Conservation (phyloP, 164 flowering plant species). For the Tetrastigma voinierianum region DNA sequence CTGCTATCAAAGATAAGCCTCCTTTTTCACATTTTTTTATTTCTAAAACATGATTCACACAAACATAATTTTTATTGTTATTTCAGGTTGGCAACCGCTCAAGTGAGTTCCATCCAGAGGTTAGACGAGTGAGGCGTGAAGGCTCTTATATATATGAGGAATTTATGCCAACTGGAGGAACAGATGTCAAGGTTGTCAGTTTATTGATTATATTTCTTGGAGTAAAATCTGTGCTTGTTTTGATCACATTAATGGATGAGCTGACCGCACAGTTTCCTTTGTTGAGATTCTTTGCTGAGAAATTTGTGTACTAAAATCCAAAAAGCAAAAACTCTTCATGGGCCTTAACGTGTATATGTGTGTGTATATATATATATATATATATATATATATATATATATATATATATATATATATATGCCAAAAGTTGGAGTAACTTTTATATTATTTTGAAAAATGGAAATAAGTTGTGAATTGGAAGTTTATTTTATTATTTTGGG, state of each 20-base stretch:
- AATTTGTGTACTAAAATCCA: too few relatives aligned
- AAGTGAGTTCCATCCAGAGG: conserved; percentile 98
- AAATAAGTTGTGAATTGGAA: not conserved
- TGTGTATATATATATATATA: too few relatives aligned
- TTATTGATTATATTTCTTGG: conserved; percentile 1
- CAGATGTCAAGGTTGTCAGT: conserved; percentile 89
- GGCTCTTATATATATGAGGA: conserved; percentile 98
- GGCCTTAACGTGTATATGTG: too few relatives aligned
- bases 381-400: too few relatives aligned
- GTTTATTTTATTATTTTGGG: not conserved
- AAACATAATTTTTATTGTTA: not conserved
- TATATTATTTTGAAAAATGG: not conserved
- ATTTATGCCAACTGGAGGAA: conserved; percentile 99
- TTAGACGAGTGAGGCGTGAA: conserved; percentile 95
- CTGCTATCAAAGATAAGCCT: too few relatives aligned
- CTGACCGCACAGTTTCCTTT: too few relatives aligned
- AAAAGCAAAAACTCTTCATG: too few relatives aligned
- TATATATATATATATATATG: too few relatives aligned
- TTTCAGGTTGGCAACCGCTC: conserved; percentile 94
- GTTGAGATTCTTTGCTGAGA: too few relatives aligned
- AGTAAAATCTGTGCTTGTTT: not conserved
- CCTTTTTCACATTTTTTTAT: too few relatives aligned
- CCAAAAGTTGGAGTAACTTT: too few relatives aligned
- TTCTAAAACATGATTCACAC: not conserved
- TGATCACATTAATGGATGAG: not conserved